Percentiles rank a stretch among this genome's conserved stretches.
Evolutionary conservation across 2,329 filamentous ascomycete genomes (phyloP).

Genomic region (Leptodontidium sp.): DNA sequence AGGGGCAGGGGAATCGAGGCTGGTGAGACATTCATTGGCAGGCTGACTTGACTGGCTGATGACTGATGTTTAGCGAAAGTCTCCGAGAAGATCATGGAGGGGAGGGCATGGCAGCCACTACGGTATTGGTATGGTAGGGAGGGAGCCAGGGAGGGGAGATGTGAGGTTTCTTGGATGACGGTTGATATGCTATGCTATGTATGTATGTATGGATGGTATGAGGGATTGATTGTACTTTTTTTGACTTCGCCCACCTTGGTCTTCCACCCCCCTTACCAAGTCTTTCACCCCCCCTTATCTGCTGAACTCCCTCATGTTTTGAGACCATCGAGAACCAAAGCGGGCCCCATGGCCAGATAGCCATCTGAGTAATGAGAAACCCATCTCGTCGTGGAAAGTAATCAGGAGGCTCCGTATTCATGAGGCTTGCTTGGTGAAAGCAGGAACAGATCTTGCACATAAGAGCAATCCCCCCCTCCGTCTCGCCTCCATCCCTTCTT

Average conservation of each 20-base stretch:
- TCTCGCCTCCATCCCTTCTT: not conserved
- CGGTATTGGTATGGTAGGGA: conserved; percentile 3
- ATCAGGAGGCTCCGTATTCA: conserved; percentile 7
- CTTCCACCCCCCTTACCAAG: not conserved
- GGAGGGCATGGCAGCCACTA: not conserved
- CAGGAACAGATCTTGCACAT: conserved; percentile 11
- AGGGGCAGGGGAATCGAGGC: not conserved
- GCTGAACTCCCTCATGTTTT: conserved; percentile 8
- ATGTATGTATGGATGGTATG: not conserved
- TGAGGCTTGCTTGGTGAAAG: not conserved
- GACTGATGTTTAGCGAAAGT: conserved; percentile 12
- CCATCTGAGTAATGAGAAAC: conserved; percentile 3
- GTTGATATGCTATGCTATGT: too few species aligned
- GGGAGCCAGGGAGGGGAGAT: not conserved
- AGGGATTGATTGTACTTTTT: not conserved
- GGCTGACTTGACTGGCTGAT: conserved; percentile 22
- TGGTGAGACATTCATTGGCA: conserved; percentile 19
- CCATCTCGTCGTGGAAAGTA: conserved; percentile 2
- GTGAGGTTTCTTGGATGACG: not conserved
- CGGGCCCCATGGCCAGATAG: conserved; percentile 20
- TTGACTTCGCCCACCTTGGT: conserved; percentile 12
- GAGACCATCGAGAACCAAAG: conserved; percentile 8
- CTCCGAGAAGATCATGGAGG: conserved; percentile 10
- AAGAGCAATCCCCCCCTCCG: not conserved
- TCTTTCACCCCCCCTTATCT: conserved; percentile 1